Percentiles rank a stretch among this genome's conserved stretches.
phyloP scores from a whole-genome alignment of 1,284 basidiomycete species.

The Ganoderma boninense region DNA sequence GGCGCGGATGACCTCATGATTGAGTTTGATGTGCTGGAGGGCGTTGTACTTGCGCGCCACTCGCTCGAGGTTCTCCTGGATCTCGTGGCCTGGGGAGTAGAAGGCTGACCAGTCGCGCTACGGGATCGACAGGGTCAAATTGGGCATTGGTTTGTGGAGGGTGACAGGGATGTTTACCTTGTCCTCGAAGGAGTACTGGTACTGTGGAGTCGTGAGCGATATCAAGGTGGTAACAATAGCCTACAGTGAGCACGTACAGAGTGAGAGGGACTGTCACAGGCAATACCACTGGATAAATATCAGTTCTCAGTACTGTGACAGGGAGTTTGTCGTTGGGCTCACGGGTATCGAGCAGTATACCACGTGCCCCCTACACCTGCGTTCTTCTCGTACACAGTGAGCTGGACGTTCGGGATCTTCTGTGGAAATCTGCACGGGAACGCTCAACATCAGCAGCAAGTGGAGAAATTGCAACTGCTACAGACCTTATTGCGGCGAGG shows the following conservation, averaged over 20 bases:
- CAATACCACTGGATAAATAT: slow-evolving; percentile 49
- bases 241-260: slow-evolving; percentile 45
- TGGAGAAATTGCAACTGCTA: not conserved
- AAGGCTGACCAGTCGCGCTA: slow-evolving; percentile 66
- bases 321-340: too few species aligned
- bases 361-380: slow-evolving; percentile 67
- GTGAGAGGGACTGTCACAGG: slow-evolving; percentile 65
- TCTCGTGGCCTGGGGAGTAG: slow-evolving; percentile 66
- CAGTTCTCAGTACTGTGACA: too few species aligned
- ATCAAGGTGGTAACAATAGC: too few species aligned
- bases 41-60: slow-evolving; percentile 67
- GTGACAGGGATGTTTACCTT: too few species aligned
- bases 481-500: not conserved
- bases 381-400: slow-evolving; percentile 65
- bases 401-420: slow-evolving; percentile 57
- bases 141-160: not conserved
- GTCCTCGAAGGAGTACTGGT: slow-evolving; percentile 64
- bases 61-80: slow-evolving; percentile 57
- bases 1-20: slow-evolving; percentile 59
- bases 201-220: slow-evolving; percentile 47
- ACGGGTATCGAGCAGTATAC: slow-evolving; percentile 48
- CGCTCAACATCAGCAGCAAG: not conserved
- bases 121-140: too few species aligned
- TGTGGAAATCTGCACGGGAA: slow-evolving; percentile 53
- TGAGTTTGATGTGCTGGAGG: slow-evolving; percentile 59